A percentile compares a stretch with the other conserved stretches of the same genome.
phyloP scores from a whole-genome alignment of 108 stramenopile species.

The Fistulifera solaris region DNA sequence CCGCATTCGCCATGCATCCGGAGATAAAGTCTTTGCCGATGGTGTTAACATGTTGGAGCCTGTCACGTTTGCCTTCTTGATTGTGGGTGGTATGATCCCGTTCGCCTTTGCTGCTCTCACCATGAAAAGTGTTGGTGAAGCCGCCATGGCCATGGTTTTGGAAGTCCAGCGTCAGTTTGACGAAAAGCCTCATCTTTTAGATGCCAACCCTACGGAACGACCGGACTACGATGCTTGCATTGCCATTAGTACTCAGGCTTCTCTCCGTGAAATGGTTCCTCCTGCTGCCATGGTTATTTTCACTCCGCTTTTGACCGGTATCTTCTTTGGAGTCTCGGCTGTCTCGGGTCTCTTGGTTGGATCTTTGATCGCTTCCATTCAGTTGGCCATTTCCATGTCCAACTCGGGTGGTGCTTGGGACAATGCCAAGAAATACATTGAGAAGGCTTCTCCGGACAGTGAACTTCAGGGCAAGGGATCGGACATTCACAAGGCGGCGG shows the following conservation, averaged over 20 bases:
- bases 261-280: constrained; percentile 93
- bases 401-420: constrained; percentile 99
- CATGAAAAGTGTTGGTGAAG: constrained; percentile 91
- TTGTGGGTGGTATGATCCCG: constrained; percentile 94
- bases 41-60: constrained; percentile 56
- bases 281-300: constrained; percentile 96
- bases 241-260: constrained; percentile 93
- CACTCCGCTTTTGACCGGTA: constrained; percentile 93
- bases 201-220: constrained; percentile 84
- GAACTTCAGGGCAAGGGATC: constrained; percentile 86
- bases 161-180: constrained; percentile 98
- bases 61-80: constrained; percentile 72
- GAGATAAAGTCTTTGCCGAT: constrained; percentile 42
- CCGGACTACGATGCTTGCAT: constrained; percentile 95
- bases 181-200: constrained; percentile 83
- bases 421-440: constrained; percentile 94
- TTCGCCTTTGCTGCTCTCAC: constrained; percentile 94
- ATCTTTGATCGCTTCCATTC: constrained; percentile 81
- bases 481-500: constrained; percentile 78
- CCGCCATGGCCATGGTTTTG: constrained; percentile 97
- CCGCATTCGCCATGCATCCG: too few relatives aligned
- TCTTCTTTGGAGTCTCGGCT: constrained; percentile 93
- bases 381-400: constrained; percentile 96
- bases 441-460: constrained; percentile 56
- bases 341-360: constrained; percentile 94